A percentile compares a stretch with the other conserved stretches of the same genome.
These are phyloP conservation scores for Botryobasidium botryosum DNA, from an alignment of 768 basidiomycete species.

Conservation along the genomic window DNA sequence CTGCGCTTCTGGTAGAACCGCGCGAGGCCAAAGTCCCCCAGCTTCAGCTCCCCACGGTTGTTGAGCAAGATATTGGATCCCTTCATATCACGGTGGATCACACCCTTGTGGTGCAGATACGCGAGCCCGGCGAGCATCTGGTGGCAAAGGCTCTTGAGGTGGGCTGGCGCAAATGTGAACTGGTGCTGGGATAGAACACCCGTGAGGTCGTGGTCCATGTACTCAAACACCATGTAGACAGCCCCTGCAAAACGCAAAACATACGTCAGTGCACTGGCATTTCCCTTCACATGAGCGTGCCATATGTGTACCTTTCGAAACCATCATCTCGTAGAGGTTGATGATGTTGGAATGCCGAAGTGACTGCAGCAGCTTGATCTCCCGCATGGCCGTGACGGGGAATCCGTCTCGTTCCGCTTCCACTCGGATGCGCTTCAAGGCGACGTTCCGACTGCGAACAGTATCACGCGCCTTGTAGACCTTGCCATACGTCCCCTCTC, in stretches of 20 bases:
- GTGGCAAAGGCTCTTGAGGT: constrained; percentile 86
- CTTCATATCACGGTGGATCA: constrained; percentile 97
- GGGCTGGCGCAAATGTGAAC: constrained; percentile 66
- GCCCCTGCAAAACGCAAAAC: neutral
- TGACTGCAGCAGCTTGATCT: constrained; percentile 93
- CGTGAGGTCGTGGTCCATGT: constrained; percentile 97
- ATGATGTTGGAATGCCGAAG: constrained; percentile 83
- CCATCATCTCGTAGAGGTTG: constrained; percentile 93
- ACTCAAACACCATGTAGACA: constrained; percentile 93
- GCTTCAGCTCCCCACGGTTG: constrained; percentile 79
- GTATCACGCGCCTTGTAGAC: constrained; percentile 90
- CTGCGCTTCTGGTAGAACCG: constrained; percentile 88
- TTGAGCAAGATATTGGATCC: constrained; percentile 95
- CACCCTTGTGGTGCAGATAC: constrained; percentile 88
- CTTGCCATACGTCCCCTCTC: constrained; percentile 97
- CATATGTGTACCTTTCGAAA: constrained; percentile 60
- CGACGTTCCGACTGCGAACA: constrained; percentile 59
- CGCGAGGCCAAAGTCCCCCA: constrained; percentile 94
- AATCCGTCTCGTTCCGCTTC: constrained; percentile 96
- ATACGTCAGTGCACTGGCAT: neutral
- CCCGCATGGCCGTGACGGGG: constrained; percentile 96
- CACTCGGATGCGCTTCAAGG: constrained; percentile 94
- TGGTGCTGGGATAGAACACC: constrained; percentile 85
- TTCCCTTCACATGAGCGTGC: neutral
- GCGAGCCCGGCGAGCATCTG: constrained; percentile 93